Evolutionary conservation across 1,139 yeast species (phyloP), one percentile per base, ranked within the genome.

Genomic region (Candida sanyaensis): DNA sequence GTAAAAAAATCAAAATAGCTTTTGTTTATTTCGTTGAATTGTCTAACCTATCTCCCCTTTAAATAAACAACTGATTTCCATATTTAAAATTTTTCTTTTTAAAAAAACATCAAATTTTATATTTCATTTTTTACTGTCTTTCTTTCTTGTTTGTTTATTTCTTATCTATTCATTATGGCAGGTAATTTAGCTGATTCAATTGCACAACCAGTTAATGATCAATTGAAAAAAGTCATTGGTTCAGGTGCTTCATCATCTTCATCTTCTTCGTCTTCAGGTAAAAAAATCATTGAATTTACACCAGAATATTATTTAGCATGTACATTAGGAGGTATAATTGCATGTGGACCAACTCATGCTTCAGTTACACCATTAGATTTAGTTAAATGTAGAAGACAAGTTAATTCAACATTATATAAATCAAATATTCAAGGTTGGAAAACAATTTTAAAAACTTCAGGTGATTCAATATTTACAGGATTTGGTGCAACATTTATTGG

Each of bases 271-370:
- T 36, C 39, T 24, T n/a, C 24, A n/a, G 27, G 29, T 5, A 47
- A 41, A 12, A 44, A 42, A 37, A 57, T 57, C 43, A 81, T 85
- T 55, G 70, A 73, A 55, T 87, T 79, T 70, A 75, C 92, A 4
- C 74, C 77, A 24, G 86, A 88, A 64, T 92, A 87, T 70, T 92
- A 81, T 70, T 80, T 81, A 43, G 84, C 96, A 41, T 92, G 97
- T 69, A 86, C 96, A 9, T 52, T 89, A 37, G 98, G 98, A 46
- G 98, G 98, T 58, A 77, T 88, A 46, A 62, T 84, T 54, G 97
- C 98, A 3, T 92, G 98, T 76, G 97, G 97, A 32, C 96, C 97
- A 31, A 92, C 98, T 11, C 98, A 92, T 70, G 84, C 96, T 2
- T 81, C 88, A 2, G 95, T 92, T 31, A 88, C 97, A 6, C 98